A percentile compares a stretch with the other conserved stretches of the same genome.
phyloP scores from a whole-genome alignment of 2,329 filamentous ascomycete genomes.

The Apiospora aurea region DNA sequence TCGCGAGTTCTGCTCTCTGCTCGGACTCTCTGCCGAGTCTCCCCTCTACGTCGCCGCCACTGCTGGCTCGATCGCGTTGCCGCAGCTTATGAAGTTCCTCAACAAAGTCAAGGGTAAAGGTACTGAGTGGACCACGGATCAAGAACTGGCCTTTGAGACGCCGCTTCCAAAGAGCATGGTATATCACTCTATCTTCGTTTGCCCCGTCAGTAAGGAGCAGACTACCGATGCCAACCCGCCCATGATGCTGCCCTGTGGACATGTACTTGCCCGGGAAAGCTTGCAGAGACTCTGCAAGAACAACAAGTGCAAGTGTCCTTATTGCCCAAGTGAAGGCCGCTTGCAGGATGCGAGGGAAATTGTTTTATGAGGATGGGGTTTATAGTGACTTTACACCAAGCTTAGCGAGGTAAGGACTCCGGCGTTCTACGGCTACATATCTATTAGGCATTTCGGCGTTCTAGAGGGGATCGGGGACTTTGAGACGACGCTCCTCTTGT shows the following conservation, averaged over 20 bases:
- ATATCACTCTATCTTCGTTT: slow-evolving; percentile 98
- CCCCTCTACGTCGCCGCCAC: slow-evolving; percentile 93
- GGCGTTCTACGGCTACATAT: slow-evolving; percentile 1
- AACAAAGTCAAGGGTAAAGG: slow-evolving; percentile 86
- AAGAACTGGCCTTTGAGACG: slow-evolving; percentile 85
- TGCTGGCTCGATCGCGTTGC: slow-evolving; percentile 89
- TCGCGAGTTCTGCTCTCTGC: slow-evolving; percentile 89
- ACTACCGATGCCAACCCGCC: slow-evolving; percentile 91
- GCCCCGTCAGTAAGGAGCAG: slow-evolving; percentile 95
- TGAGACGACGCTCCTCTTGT: background rate
- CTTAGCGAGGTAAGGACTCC: background rate
- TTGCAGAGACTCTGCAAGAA: slow-evolving; percentile 82
- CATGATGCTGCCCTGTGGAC: slow-evolving; percentile 96
- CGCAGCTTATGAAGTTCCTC: slow-evolving; percentile 86
- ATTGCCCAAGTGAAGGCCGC: slow-evolving; percentile 86
- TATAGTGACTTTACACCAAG: background rate
- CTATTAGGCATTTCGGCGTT: slow-evolving; percentile 1
- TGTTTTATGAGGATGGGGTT: slow-evolving; percentile 57
- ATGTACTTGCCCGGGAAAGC: slow-evolving; percentile 88
- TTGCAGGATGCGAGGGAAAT: slow-evolving; percentile 79
- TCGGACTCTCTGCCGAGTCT: slow-evolving; percentile 89
- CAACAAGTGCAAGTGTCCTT: slow-evolving; percentile 89
- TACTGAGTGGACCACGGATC: slow-evolving; percentile 92
- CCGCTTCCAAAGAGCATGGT: slow-evolving; percentile 66
- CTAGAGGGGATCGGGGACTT: background rate